A percentile compares a stretch with the other conserved stretches of the same genome.
phyloP scores from a whole-genome alignment of 805 yeast species.

The Suhomyces prunicola region DNA sequence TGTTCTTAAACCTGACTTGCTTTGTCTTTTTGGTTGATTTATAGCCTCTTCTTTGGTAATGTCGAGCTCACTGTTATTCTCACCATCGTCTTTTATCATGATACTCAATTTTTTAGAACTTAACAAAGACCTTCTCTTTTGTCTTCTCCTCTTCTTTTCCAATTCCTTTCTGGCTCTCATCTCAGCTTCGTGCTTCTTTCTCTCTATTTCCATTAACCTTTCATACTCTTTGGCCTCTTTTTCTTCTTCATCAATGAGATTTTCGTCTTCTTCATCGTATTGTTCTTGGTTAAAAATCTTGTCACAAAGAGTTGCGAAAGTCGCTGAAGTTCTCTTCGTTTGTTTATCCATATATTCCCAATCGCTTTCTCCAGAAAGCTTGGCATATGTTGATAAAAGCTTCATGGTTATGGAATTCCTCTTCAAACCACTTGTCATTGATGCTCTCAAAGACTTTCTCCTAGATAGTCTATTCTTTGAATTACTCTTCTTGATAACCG shows the following conservation, averaged over 20 bases:
- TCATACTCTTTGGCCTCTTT: constrained; percentile 44
- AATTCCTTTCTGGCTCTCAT: constrained; percentile 44
- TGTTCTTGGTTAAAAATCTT: constrained; percentile 69
- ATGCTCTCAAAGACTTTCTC: constrained; percentile 37
- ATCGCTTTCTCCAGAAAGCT: constrained; percentile 58
- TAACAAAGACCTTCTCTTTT: constrained; percentile 38
- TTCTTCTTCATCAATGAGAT: constrained; percentile 41
- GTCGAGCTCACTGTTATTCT: constrained; percentile 17
- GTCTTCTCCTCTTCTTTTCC: constrained; percentile 44
- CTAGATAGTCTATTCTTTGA: constrained; percentile 30
- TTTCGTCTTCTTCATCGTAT: constrained; percentile 48
- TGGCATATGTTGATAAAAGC: constrained; percentile 69
- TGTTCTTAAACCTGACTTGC: constrained; percentile 29
- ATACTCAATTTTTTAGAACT: constrained; percentile 37
- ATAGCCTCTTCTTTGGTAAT: constrained; percentile 24
- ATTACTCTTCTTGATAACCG: constrained; percentile 21
- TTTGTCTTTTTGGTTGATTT: constrained; percentile 36
- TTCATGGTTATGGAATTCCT: constrained; percentile 73
- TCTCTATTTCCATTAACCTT: constrained; percentile 43
- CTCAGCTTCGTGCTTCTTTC: constrained; percentile 53
- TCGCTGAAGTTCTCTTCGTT: constrained; percentile 72
- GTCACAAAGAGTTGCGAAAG: constrained; percentile 75
- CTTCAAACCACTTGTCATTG: constrained; percentile 46
- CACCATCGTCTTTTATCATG: constrained; percentile 32
- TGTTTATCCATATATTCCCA: constrained; percentile 71